These are phyloP conservation scores for Pseudogymnoascus pannorum DNA, from an alignment of 2,329 filamentous ascomycete genomes.

Conservation along the genomic window DNA sequence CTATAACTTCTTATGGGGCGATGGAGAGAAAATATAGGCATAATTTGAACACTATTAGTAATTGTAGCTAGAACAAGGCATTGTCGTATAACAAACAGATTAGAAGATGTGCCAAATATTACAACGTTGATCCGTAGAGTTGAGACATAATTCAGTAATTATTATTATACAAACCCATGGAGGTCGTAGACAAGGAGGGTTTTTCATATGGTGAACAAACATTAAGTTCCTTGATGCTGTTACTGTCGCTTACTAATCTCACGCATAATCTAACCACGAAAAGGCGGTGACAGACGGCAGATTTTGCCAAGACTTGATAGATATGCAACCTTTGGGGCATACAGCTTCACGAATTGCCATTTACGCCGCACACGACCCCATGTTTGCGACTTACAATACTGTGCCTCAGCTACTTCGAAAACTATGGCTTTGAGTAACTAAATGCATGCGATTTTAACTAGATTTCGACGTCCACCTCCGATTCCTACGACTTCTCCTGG, in stretches of 20 bases:
- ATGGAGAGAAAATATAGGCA: not conserved
- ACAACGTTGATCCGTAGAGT: not conserved
- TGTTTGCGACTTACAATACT: not conserved
- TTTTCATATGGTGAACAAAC: not conserved
- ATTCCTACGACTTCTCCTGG: not conserved
- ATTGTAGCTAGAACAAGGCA: not conserved
- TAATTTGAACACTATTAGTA: not conserved
- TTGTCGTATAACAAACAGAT: not conserved
- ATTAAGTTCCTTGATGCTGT: not conserved
- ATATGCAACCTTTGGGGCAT: conserved; percentile 7
- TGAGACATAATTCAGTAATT: not conserved
- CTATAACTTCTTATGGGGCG: too few species aligned
- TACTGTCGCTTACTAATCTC: not conserved
- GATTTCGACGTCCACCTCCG: not conserved
- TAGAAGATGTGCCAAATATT: not conserved
- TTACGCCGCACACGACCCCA: not conserved
- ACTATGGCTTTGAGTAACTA: not conserved
- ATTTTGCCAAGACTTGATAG: not conserved
- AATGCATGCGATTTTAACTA: not conserved
- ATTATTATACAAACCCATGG: not conserved
- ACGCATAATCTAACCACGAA: not conserved
- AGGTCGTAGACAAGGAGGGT: not conserved
- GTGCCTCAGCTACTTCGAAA: not conserved
- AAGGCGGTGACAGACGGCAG: not conserved
- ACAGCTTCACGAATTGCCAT: not conserved